These are phyloP conservation scores for Acanthamoeba culbertsoni DNA, from an alignment of 208 protist species.

Conservation along the genomic window DNA sequence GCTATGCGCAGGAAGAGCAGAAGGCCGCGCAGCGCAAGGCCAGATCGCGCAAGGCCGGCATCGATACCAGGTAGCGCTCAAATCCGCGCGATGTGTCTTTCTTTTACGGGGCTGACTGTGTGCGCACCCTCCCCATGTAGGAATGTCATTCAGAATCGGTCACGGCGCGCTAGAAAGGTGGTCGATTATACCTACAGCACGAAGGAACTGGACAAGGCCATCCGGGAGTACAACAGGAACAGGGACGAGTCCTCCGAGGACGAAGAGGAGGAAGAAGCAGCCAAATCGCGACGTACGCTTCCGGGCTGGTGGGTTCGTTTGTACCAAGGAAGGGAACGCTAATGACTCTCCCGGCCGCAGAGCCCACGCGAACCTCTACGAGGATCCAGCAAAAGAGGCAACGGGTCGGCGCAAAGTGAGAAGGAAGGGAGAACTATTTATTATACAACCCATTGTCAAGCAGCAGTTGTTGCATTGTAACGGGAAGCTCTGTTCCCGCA, in stretches of 20 bases:
- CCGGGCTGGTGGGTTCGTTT: too few relatives aligned
- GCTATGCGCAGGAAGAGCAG: not conserved
- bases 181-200: not conserved
- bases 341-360: not conserved
- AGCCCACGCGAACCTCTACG: not conserved
- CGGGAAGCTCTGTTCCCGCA: too few relatives aligned
- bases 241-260: not conserved
- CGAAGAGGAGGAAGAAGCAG: not conserved
- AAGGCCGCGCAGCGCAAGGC: not conserved
- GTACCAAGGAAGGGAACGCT: not conserved
- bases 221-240: not conserved
- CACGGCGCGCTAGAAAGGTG: not conserved
- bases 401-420: not conserved
- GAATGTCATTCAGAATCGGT: not conserved
- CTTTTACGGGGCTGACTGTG: not conserved
- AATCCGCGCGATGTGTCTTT: not conserved
- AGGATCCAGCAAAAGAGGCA: not conserved
- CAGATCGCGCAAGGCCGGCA: not conserved
- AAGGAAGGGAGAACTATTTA: too few relatives aligned
- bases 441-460: too few relatives aligned
- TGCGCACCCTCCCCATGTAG: not conserved
- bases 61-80: not conserved
- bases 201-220: slow-evolving; percentile 11
- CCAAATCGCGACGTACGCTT: not conserved
- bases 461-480: too few relatives aligned